Evolutionary conservation across 2,329 filamentous ascomycete species (phyloP).

Genomic region (Fonsecaea pedrosoi): DNA sequence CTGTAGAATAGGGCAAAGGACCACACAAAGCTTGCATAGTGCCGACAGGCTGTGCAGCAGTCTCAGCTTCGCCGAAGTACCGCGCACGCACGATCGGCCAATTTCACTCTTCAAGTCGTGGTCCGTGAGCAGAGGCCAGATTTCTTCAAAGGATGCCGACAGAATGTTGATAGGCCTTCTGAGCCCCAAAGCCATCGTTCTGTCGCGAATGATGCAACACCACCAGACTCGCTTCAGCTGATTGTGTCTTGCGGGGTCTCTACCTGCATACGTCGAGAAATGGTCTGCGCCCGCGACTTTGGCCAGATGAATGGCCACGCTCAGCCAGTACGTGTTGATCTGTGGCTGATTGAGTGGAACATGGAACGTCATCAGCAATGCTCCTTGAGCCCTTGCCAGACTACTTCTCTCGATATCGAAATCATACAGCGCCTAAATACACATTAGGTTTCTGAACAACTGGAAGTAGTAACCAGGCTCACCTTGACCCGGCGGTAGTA

Average conservation of each 20-base stretch:
- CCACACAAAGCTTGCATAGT: conserved; percentile 7
- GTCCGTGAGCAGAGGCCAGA: not conserved
- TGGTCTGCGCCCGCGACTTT: conserved; percentile 55
- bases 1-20: not conserved
- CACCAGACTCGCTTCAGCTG: conserved; percentile 61
- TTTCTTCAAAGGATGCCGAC: conserved; percentile 2
- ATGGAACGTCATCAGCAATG: conserved; percentile 47
- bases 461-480: not conserved
- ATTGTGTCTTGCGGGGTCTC: conserved; percentile 43
- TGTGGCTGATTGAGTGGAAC: conserved; percentile 47
- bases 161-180: conserved; percentile 46
- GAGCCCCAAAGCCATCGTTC: conserved; percentile 58
- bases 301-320: conserved; percentile 59
- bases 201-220: conserved; percentile 62
- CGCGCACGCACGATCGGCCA: conserved; percentile 3
- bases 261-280: conserved; percentile 45
- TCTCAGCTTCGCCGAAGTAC: not conserved
- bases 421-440: conserved; percentile 30
- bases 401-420: conserved; percentile 23
- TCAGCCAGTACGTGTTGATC: conserved; percentile 53
- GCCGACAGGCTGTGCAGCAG: not conserved
- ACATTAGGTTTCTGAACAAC: not conserved
- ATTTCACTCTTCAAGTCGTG: conserved; percentile 14
- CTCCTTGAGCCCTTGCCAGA: conserved; percentile 44
- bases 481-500: conserved; percentile 33